These are phyloP conservation scores for Calonectria pseudoturangicola DNA, from an alignment of 2,329 filamentous ascomycete genomes.

Conservation along the genomic window DNA sequence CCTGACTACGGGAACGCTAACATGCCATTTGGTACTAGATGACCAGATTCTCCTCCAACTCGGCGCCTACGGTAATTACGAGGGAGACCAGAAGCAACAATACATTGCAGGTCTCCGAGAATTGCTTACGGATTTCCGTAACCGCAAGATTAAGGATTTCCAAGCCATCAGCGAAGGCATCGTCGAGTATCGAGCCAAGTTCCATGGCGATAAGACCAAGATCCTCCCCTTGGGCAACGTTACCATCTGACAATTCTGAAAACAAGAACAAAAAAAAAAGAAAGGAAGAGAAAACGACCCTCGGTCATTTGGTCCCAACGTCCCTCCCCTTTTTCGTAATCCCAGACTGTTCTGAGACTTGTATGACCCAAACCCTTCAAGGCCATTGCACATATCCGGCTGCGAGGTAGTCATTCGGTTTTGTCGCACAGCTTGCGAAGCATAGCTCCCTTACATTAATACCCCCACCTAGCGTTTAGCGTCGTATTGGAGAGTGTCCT, in stretches of 20 bases:
- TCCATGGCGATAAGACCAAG: conserved; percentile 78
- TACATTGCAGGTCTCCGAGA: conserved; percentile 79
- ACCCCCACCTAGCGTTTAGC: conserved; percentile 19
- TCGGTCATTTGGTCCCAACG: conserved; percentile 22
- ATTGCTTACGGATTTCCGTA: conserved; percentile 76
- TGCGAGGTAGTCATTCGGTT: conserved; percentile 27
- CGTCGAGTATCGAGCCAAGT: conserved; percentile 78
- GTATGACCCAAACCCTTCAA: conserved; percentile 37
- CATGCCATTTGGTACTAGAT: conserved; percentile 71
- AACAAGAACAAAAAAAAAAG: not conserved
- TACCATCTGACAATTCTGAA: conserved; percentile 54
- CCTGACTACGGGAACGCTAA: conserved; percentile 68
- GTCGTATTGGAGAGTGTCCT: conserved; percentile 10
- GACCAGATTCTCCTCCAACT: conserved; percentile 84
- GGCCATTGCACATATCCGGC: conserved; percentile 51
- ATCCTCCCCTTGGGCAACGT: conserved; percentile 75
- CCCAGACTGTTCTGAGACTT: conserved; percentile 32
- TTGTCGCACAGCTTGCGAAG: conserved; percentile 35
- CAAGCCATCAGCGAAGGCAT: conserved; percentile 80
- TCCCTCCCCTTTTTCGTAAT: conserved; percentile 44
- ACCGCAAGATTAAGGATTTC: conserved; percentile 78
- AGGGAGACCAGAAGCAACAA: conserved; percentile 74
- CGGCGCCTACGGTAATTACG: conserved; percentile 79
- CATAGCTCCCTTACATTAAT: conserved; percentile 30
- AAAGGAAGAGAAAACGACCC: conserved; percentile 1